phyloP scores from a whole-genome alignment of 2,329 filamentous ascomycete genomes.

The Cordyceps javanica region DNA sequence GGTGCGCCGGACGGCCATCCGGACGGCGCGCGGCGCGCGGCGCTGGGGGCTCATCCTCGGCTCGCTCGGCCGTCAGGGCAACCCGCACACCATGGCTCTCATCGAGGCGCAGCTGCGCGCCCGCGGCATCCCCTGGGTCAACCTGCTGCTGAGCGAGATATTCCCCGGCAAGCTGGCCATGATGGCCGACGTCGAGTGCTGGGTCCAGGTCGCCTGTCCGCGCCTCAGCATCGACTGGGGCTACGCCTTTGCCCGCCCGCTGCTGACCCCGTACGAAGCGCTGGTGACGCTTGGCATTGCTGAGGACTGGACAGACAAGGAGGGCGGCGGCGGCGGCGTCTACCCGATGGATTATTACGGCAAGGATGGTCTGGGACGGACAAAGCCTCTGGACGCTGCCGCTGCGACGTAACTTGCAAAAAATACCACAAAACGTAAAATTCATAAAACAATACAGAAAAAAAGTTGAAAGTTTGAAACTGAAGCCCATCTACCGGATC shows the following conservation, averaged over 20 bases:
- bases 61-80: conserved; percentile 86
- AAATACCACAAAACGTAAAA: background rate
- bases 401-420: conserved; percentile 15
- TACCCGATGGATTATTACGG: conserved; percentile 99
- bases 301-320: conserved; percentile 59
- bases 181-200: conserved; percentile 92
- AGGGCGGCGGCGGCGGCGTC: conserved; percentile 51
- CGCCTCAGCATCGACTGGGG: conserved; percentile 97
- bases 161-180: conserved; percentile 91
- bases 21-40: conserved; percentile 64
- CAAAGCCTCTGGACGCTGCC: conserved; percentile 42
- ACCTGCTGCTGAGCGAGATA: conserved; percentile 86
- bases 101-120: conserved; percentile 73
- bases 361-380: conserved; percentile 81
- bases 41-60: conserved; percentile 97
- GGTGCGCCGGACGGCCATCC: conserved; percentile 71
- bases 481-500: background rate
- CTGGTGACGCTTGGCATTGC: conserved; percentile 77
- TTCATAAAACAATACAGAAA: conserved; percentile 3
- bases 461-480: background rate
- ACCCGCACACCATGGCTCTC: conserved; percentile 82
- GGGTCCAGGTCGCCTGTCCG: conserved; percentile 98
- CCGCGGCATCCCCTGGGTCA: conserved; percentile 72
- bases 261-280: conserved; percentile 93
- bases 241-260: conserved; percentile 82